Conservation (phyloP, 1,284 basidiomycete genomes). For the Stereum hirsutum region DNA sequence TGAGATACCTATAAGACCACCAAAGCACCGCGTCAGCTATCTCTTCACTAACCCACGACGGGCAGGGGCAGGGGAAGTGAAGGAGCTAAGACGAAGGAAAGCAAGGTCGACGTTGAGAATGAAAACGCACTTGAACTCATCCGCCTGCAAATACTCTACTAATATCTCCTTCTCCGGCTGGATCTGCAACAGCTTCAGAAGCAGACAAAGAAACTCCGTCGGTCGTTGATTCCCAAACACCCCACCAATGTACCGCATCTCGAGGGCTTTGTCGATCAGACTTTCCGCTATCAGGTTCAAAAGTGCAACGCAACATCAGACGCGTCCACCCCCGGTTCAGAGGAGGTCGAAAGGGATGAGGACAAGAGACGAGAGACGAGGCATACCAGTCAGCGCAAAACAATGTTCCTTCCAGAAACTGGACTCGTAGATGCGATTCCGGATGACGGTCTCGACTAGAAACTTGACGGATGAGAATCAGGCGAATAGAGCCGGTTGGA, state of each 20-base stretch:
- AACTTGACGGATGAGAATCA: conserved; percentile 42
- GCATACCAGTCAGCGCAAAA: conserved; percentile 80
- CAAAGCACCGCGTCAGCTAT: too few species aligned
- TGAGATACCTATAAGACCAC: conserved; percentile 79
- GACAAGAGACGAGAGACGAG: background rate
- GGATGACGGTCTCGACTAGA: conserved; percentile 94
- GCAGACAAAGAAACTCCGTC: conserved; percentile 85
- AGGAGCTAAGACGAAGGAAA: background rate
- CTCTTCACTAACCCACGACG: too few species aligned
- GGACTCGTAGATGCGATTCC: conserved; percentile 94
- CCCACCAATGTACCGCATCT: conserved; percentile 80
- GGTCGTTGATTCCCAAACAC: conserved; percentile 91
- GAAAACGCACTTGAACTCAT: conserved; percentile 94
- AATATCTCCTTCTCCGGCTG: conserved; percentile 97
- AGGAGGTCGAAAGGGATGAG: conserved; percentile 7
- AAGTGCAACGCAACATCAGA: too few species aligned
- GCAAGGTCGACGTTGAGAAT: too few species aligned
- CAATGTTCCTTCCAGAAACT: conserved; percentile 97
- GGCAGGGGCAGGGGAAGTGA: conserved; percentile 3
- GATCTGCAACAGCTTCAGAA: conserved; percentile 92
- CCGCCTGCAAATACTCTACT: conserved; percentile 88
- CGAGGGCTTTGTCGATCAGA: conserved; percentile 88
- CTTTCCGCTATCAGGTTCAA: too few species aligned
- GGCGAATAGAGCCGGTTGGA: conserved; percentile 3
- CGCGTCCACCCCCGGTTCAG: too few species aligned